A percentile compares a stretch with the other conserved stretches of the same genome.
phyloP scores from a whole-genome alignment of 169 alveolate species.

The Plasmodium gonderi region DNA sequence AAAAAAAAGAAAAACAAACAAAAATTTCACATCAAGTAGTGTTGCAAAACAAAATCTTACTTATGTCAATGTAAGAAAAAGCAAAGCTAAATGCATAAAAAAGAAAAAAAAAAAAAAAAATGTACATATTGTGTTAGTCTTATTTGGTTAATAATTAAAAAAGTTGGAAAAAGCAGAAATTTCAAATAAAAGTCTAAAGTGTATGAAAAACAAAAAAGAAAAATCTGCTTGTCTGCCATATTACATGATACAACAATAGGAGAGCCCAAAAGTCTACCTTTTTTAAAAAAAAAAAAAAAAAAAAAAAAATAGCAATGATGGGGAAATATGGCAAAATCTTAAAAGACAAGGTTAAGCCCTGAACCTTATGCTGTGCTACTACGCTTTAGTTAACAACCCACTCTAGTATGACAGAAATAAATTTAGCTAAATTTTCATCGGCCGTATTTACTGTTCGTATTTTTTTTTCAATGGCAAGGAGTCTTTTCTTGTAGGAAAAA shows the following conservation, averaged over 20 bases:
- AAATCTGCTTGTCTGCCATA: not conserved
- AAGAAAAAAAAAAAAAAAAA: no score
- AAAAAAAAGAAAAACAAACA: no score
- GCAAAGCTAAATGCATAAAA: no score
- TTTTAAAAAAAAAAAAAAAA: no score
- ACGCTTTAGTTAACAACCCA: slow-evolving; percentile 30
- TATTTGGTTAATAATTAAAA: no score
- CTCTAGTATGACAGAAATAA: slow-evolving; percentile 21
- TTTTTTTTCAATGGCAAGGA: slow-evolving; percentile 13
- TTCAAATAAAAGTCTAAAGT: not conserved
- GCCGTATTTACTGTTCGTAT: not conserved
- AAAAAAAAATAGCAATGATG: no score
- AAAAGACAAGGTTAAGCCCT: no score
- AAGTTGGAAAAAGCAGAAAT: not conserved
- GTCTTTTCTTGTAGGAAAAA: slow-evolving; percentile 27
- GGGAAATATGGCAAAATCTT: no score
- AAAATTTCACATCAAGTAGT: no score
- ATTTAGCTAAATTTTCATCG: slow-evolving; percentile 15
- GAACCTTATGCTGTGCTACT: not conserved
- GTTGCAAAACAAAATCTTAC: no score
- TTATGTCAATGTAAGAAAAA: no score
- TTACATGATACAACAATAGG: not conserved
- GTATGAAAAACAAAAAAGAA: not conserved
- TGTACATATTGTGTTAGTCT: no score
- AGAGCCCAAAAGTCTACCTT: not conserved